Conservation (phyloP, 2,329 filamentous ascomycete genomes). For the Lasiodiplodia theobromae region DNA sequence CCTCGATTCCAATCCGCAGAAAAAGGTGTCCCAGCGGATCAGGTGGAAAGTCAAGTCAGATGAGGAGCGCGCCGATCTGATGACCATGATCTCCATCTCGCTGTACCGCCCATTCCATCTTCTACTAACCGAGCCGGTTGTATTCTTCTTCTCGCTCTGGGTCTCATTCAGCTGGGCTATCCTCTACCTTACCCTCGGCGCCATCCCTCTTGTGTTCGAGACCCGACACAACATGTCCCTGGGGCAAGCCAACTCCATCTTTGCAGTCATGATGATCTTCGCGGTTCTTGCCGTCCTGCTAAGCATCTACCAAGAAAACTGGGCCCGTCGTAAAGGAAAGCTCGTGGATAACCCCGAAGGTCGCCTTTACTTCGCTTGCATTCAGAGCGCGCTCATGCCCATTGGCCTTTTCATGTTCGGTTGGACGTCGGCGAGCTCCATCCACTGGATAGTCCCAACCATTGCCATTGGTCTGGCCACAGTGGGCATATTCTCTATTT, state of each 20-base stretch:
- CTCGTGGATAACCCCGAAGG: conserved; percentile 64
- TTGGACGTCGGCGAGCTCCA: conserved; percentile 67
- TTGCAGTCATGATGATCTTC: conserved; percentile 74
- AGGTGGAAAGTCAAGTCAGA: conserved; percentile 83
- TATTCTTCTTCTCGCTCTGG: conserved; percentile 90
- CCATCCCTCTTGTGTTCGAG: conserved; percentile 79
- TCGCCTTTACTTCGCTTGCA: conserved; percentile 82
- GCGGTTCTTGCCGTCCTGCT: conserved; percentile 70
- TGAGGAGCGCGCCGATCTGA: conserved; percentile 73
- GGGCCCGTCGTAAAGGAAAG: conserved; percentile 59
- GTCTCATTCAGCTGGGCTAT: conserved; percentile 89
- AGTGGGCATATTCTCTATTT: conserved; percentile 86
- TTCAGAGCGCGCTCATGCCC: conserved; percentile 77
- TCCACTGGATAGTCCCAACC: conserved; percentile 76
- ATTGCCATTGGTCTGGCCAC: conserved; percentile 77
- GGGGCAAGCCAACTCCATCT: conserved; percentile 74
- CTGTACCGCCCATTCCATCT: conserved; percentile 80
- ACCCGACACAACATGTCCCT: conserved; percentile 72
- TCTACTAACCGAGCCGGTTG: conserved; percentile 76
- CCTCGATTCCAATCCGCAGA: conserved; percentile 33
- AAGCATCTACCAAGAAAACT: conserved; percentile 75
- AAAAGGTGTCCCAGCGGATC: conserved; percentile 61
- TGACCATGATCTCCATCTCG: conserved; percentile 75
- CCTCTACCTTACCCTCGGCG: conserved; percentile 83
- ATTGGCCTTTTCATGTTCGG: conserved; percentile 83